phyloP scores from a whole-genome alignment of 345 rosid species.

The Acer campestre region DNA sequence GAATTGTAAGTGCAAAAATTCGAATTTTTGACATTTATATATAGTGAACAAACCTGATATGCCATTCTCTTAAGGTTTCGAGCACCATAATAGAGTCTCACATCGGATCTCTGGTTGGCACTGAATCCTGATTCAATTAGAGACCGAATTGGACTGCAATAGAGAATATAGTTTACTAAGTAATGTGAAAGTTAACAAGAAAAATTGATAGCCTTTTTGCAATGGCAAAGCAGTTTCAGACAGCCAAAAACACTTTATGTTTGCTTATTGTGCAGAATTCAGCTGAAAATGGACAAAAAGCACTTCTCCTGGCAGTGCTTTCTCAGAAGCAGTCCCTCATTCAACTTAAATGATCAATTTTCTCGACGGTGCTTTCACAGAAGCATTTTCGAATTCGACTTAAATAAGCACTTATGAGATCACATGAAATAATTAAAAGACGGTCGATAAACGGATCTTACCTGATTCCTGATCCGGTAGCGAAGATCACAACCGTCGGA shows the following conservation, averaged over 20 bases:
- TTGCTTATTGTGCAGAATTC: not conserved
- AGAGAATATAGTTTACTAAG: constrained; percentile 11
- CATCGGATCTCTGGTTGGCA: constrained; percentile 73
- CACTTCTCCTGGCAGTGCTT: too few species aligned
- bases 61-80: constrained; percentile 95
- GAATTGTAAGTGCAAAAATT: constrained; percentile 1
- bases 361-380: too few species aligned
- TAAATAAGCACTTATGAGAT: too few species aligned
- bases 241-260: not conserved
- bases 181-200: not conserved
- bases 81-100: constrained; percentile 91
- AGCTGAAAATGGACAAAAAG: not conserved
- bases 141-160: constrained; percentile 85
- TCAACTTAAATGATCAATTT: too few species aligned
- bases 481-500: constrained; percentile 77
- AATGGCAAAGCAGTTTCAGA: not conserved
- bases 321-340: too few species aligned
- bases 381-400: too few species aligned
- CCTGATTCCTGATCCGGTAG: constrained; percentile 98
- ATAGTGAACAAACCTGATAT: constrained; percentile 66
- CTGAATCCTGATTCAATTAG: constrained; percentile 84
- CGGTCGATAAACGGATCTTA: constrained; percentile 14
- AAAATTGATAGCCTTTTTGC: not conserved
- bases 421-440: too few species aligned
- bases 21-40: not conserved